Conservation (phyloP, 768 basidiomycete species). For the Tulasnella sp. region DNA sequence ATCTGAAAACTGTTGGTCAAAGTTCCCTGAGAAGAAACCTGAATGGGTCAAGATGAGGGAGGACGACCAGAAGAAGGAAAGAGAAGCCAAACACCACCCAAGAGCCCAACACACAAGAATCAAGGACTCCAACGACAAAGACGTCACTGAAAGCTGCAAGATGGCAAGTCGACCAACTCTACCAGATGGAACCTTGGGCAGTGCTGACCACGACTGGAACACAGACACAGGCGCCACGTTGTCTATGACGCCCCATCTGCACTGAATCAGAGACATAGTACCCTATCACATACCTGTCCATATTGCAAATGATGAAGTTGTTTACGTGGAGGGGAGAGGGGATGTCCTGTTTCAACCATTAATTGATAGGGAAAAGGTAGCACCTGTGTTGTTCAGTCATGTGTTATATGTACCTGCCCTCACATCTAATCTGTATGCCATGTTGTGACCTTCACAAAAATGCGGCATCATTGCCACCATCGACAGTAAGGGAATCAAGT, state of each 20-base stretch:
- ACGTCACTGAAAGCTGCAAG: too few relatives aligned
- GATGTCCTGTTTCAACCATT: constrained; percentile 22
- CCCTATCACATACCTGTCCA: constrained; percentile 21
- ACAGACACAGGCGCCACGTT: constrained; percentile 28
- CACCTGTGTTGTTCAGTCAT: constrained; percentile 16
- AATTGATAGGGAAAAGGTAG: constrained; percentile 3
- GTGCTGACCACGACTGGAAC: constrained; percentile 21
- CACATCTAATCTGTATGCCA: not conserved
- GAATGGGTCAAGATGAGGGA: too few relatives aligned
- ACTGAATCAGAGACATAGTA: constrained; percentile 23
- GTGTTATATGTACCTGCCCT: not conserved
- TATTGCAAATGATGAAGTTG: constrained; percentile 22
- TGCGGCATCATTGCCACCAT: too few relatives aligned
- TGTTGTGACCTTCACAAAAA: not conserved
- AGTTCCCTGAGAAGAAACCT: too few relatives aligned
- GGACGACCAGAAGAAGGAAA: too few relatives aligned
- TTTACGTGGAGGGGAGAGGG: constrained; percentile 25
- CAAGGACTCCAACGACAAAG: too few relatives aligned
- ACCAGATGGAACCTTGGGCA: too few relatives aligned
- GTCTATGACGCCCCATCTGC: constrained; percentile 28
- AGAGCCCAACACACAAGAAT: too few relatives aligned
- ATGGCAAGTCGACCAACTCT: too few relatives aligned
- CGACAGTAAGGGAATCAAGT: too few relatives aligned
- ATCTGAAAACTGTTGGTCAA: too few relatives aligned
- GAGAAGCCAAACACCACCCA: too few relatives aligned